These are phyloP conservation scores for Patellifolia procumbens DNA, from an alignment of 179 eudicot genomes.

Conservation along the genomic window DNA sequence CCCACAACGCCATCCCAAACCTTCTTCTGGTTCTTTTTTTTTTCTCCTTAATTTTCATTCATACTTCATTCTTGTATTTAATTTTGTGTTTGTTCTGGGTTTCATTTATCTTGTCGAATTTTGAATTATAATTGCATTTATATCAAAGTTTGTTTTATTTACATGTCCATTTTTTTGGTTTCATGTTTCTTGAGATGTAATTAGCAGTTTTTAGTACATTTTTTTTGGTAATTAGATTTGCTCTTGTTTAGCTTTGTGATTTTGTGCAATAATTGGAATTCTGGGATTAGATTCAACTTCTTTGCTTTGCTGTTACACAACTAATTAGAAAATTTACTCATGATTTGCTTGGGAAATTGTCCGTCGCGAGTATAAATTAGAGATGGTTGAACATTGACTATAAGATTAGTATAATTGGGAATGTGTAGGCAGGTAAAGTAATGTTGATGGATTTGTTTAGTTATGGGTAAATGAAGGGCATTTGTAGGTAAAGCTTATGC, in stretches of 20 bases:
- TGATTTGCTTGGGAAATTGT: background rate
- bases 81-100: background rate
- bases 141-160: background rate
- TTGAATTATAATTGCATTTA: background rate
- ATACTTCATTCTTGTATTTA: background rate
- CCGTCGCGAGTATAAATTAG: background rate
- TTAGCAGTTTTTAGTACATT: background rate
- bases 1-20: constrained; percentile 59
- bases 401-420: background rate
- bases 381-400: background rate
- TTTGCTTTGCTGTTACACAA: background rate
- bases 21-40: constrained; percentile 37
- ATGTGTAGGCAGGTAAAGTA: background rate
- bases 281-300: background rate
- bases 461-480: too few species aligned
- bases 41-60: background rate
- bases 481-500: background rate
- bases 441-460: background rate
- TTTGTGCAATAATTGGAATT: background rate
- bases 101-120: background rate
- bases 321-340: background rate
- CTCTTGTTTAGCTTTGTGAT: background rate
- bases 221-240: background rate
- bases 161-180: background rate
- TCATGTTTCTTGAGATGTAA: background rate